Conservation (phyloP, 768 basidiomycete species). For the Amanita fuliginea region DNA sequence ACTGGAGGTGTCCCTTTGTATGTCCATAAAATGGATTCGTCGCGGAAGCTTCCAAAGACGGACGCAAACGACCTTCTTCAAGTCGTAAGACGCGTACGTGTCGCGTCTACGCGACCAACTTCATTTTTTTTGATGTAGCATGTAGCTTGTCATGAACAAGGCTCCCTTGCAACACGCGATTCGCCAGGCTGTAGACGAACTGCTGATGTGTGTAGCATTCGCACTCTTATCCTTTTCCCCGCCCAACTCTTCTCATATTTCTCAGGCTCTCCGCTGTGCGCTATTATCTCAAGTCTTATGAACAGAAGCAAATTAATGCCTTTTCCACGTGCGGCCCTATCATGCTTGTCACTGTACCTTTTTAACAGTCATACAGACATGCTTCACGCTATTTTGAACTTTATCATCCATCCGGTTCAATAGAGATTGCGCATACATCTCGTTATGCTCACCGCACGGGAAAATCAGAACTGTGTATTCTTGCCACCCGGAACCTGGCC, state of each 20-base stretch:
- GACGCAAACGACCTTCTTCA: constrained; percentile 55
- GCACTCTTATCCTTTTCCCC: constrained; percentile 11
- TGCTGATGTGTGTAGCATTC: constrained; percentile 51
- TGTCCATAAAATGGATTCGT: constrained; percentile 85
- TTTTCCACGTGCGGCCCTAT: constrained; percentile 73
- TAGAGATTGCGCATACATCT: constrained; percentile 84
- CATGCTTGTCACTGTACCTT: constrained; percentile 9
- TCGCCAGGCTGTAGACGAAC: constrained; percentile 65
- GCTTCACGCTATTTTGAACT: constrained; percentile 85
- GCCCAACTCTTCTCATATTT: constrained; percentile 11
- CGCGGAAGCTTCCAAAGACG: constrained; percentile 67
- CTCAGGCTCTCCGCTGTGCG: constrained; percentile 62
- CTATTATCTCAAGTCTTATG: constrained; percentile 65
- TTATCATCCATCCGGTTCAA: constrained; percentile 71
- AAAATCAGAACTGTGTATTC: constrained; percentile 81
- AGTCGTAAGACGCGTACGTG: constrained; percentile 66
- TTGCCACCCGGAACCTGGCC: constrained; percentile 63
- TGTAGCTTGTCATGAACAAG: constrained; percentile 51
- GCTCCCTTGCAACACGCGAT: constrained; percentile 44
- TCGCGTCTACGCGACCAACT: constrained; percentile 16
- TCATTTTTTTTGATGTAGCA: constrained; percentile 10
- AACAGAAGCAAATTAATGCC: constrained; percentile 81
- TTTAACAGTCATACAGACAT: constrained; percentile 39
- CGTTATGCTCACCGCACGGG: constrained; percentile 81
- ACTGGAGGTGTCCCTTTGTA: constrained; percentile 70